Conservation (phyloP, 169 alveolate species). For the Perkinsus chesapeaki region DNA sequence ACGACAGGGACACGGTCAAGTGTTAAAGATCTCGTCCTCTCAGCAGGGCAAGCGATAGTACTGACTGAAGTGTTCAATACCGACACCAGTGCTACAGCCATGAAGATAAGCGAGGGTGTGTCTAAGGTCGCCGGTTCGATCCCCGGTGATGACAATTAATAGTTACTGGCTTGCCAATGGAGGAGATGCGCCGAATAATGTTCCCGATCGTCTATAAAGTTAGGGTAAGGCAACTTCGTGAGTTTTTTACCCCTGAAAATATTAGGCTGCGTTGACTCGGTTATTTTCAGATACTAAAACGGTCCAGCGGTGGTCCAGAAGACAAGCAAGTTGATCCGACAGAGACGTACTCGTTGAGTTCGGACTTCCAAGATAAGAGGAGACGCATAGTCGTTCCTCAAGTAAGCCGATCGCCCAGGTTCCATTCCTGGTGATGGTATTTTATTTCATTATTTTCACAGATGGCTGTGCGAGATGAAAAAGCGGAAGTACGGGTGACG, state of each 20-base stretch:
- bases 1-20: neutral
- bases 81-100: neutral
- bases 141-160: neutral
- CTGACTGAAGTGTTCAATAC: neutral
- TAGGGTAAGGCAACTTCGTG: neutral
- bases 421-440: slow-evolving; percentile 17
- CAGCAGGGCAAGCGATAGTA: neutral
- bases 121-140: neutral
- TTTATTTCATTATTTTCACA: slow-evolving; percentile 23
- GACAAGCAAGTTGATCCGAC: neutral
- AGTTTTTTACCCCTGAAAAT: neutral
- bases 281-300: neutral
- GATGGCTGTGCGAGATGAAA: slow-evolving; percentile 34
- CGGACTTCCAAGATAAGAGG: neutral
- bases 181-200: neutral
- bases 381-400: neutral
- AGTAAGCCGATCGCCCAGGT: neutral
- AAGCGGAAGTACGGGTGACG: slow-evolving; percentile 47
- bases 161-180: neutral
- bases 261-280: too few species aligned
- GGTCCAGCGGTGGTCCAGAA: neutral
- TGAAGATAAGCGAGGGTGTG: neutral
- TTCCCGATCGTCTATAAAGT: neutral
- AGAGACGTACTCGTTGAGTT: neutral
- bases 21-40: neutral